These are phyloP conservation scores for Naganishia albida DNA, from an alignment of 1,284 basidiomycete genomes.

Conservation along the genomic window DNA sequence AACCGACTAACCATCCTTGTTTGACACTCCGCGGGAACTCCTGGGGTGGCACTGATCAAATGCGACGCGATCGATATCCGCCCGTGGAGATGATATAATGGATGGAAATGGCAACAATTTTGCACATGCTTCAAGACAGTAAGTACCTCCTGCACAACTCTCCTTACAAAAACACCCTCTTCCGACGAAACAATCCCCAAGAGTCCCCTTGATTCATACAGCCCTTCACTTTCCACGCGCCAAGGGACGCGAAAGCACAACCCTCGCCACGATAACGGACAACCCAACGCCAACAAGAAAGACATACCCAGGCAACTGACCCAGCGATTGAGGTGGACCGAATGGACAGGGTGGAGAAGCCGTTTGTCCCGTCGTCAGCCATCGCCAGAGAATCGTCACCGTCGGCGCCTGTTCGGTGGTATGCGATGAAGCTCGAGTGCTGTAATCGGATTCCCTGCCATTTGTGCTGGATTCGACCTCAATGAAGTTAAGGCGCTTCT, in stretches of 20 bases:
- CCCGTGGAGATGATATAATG: too few species aligned
- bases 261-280: conserved; percentile 17
- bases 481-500: too few species aligned
- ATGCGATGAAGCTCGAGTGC: background rate
- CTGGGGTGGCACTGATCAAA: too few species aligned
- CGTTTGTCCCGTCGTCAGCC: background rate
- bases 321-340: background rate
- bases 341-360: background rate
- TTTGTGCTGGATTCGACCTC: background rate
- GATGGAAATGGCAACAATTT: too few species aligned
- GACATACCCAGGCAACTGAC: conserved; percentile 18
- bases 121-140: too few species aligned
- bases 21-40: too few species aligned
- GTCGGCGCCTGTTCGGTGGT: background rate
- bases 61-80: too few species aligned
- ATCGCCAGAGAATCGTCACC: background rate
- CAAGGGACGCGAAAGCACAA: conserved; percentile 1
- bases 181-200: too few species aligned
- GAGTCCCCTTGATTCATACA: background rate
- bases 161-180: too few species aligned
- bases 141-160: too few species aligned
- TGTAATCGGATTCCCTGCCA: background rate
- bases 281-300: conserved; percentile 22
- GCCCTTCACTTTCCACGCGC: background rate
- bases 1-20: too few species aligned